A percentile compares a stretch with the other conserved stretches of the same genome.
These are phyloP conservation scores for Triglochin maritima DNA, from an alignment of 106 monocot genomes.

Conservation along the genomic window DNA sequence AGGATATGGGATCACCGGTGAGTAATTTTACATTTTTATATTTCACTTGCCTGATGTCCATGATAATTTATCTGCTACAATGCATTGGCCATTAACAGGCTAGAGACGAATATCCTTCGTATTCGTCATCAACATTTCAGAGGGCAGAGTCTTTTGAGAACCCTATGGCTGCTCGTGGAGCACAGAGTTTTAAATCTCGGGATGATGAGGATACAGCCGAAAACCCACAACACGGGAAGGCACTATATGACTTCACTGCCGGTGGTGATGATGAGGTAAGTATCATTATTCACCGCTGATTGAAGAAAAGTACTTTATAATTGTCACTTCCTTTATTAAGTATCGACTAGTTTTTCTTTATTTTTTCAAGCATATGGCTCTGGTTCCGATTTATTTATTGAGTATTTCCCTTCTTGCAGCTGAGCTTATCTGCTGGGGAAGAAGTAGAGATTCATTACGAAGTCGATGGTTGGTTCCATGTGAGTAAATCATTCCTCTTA, in stretches of 20 bases:
- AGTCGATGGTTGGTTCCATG: slow-evolving; percentile 98
- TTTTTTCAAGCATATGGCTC: too few relatives aligned
- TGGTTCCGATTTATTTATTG: too few relatives aligned
- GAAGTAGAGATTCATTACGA: slow-evolving; percentile 96
- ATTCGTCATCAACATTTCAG: slow-evolving; percentile 44
- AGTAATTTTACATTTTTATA: slow-evolving; percentile 5
- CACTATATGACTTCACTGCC: slow-evolving; percentile 92
- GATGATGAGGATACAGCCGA: slow-evolving; percentile 38
- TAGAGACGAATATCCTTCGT: slow-evolving; percentile 83
- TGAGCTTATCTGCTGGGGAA: slow-evolving; percentile 78
- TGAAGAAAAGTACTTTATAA: too few relatives aligned
- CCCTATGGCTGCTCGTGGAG: slow-evolving; percentile 53
- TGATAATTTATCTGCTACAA: slow-evolving; percentile 2
- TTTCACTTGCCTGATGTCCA: not conserved
- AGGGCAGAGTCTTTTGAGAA: slow-evolving; percentile 88
- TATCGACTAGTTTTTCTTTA: too few relatives aligned
- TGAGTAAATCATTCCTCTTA: slow-evolving; percentile 32
- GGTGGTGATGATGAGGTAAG: slow-evolving; percentile 98
- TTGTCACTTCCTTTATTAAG: too few relatives aligned
- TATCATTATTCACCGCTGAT: too few relatives aligned
- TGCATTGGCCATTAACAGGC: slow-evolving; percentile 28
- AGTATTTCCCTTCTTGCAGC: slow-evolving; percentile 29
- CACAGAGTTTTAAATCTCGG: slow-evolving; percentile 50
- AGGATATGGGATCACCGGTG: slow-evolving; percentile 45
- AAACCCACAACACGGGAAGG: slow-evolving; percentile 70